A percentile compares a stretch with the other conserved stretches of the same genome.
phyloP scores from a whole-genome alignment of 2,329 filamentous ascomycete species.

The Diaporthe aspalathi region DNA sequence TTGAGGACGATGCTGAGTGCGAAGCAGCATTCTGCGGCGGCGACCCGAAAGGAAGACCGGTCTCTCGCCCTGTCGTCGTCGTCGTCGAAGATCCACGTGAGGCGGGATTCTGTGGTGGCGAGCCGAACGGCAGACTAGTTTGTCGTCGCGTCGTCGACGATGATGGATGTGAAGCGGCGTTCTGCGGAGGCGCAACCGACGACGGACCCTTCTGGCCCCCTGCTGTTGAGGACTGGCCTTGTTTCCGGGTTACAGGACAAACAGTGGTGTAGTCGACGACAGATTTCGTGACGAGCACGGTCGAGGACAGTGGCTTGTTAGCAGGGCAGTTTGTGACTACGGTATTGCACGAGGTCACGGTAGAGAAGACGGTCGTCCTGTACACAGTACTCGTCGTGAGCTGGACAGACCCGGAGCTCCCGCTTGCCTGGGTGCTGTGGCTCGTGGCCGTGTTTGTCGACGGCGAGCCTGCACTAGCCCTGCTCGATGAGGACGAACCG shows the following conservation, averaged over 20 bases:
- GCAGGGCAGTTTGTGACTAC: conserved; percentile 32
- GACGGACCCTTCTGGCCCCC: not conserved
- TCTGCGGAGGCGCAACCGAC: not conserved
- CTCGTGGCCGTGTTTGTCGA: not conserved
- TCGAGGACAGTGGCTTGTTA: not conserved
- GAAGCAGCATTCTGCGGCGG: not conserved
- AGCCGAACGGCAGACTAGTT: no score
- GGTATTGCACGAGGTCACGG: conserved; percentile 26
- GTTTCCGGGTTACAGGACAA: conserved; percentile 16
- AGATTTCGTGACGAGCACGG: conserved; percentile 18
- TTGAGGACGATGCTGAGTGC: not conserved
- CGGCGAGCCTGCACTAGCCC: not conserved
- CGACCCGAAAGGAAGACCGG: no score
- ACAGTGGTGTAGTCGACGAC: conserved; percentile 30
- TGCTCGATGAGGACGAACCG: not conserved
- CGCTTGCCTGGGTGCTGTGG: not conserved
- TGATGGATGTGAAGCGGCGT: not conserved
- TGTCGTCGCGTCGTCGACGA: no score
- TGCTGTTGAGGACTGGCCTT: not conserved
- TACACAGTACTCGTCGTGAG: conserved; percentile 20
- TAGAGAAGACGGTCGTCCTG: conserved; percentile 18
- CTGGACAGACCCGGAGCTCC: conserved; percentile 8
- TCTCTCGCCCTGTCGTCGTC: no score
- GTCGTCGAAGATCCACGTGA: no score
- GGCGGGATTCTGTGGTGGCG: no score